Conservation (phyloP, 805 yeast species). For the Teunomyces barrocoloradensis region DNA sequence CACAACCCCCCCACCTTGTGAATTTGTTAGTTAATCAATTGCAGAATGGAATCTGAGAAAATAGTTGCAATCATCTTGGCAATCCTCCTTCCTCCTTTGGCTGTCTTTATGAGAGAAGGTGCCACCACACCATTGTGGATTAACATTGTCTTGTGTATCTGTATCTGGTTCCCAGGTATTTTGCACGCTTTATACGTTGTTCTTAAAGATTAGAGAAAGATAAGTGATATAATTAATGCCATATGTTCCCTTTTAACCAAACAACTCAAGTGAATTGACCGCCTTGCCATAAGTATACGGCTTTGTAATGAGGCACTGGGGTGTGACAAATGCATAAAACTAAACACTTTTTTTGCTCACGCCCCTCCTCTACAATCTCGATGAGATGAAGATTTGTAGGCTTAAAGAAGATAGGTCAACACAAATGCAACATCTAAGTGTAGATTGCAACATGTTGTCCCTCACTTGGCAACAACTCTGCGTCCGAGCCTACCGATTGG, state of each 20-base stretch:
- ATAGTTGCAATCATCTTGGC: constrained; percentile 46
- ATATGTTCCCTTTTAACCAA: background rate
- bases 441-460: too few species aligned
- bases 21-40: background rate
- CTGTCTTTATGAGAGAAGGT: constrained; percentile 70
- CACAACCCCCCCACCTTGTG: background rate
- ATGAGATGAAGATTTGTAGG: too few species aligned
- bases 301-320: background rate
- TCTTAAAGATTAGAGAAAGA: constrained; percentile 21
- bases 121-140: constrained; percentile 62
- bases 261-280: background rate
- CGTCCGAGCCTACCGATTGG: background rate
- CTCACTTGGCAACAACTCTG: too few species aligned
- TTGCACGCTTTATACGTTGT: constrained; percentile 72
- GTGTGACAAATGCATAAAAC: too few species aligned
- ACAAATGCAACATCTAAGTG: too few species aligned
- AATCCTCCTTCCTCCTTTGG: constrained; percentile 68
- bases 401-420: too few species aligned
- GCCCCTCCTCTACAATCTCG: too few species aligned
- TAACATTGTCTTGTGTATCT: constrained; percentile 60
- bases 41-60: constrained; percentile 39
- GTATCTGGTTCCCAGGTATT: constrained; percentile 77
- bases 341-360: too few species aligned
- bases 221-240: background rate
- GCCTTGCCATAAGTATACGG: background rate